These are phyloP conservation scores for Colletotrichum somersetense DNA, from an alignment of 2,329 filamentous ascomycete species.

Conservation along the genomic window DNA sequence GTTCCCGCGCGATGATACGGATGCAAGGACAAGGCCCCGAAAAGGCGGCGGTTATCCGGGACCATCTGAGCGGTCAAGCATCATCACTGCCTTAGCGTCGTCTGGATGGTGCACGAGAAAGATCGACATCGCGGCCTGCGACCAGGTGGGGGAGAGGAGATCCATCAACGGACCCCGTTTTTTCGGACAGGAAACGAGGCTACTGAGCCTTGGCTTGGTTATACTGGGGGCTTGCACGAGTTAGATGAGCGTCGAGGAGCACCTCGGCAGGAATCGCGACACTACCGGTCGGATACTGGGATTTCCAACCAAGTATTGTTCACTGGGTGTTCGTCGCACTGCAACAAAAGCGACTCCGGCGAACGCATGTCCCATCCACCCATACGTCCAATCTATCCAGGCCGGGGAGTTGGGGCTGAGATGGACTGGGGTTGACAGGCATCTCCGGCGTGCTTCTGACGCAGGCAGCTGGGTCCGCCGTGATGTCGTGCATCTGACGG, in stretches of 20 bases:
- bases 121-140: slow-evolving; percentile 16
- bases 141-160: background rate
- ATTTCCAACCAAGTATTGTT: background rate
- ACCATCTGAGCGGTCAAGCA: slow-evolving; percentile 9
- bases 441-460: background rate
- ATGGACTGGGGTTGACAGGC: background rate
- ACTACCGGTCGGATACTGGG: background rate
- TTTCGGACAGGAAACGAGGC: background rate
- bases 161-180: background rate
- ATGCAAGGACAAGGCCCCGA: slow-evolving; percentile 33
- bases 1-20: slow-evolving; percentile 16
- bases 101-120: background rate
- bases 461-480: slow-evolving; percentile 4
- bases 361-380: background rate
- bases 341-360: background rate
- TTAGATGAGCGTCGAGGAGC: slow-evolving; percentile 1
- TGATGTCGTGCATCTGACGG: slow-evolving; percentile 35
- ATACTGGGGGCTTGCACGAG: slow-evolving; percentile 1
- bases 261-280: slow-evolving; percentile 1
- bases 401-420: slow-evolving; percentile 9
- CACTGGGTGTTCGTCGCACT: slow-evolving; percentile 24
- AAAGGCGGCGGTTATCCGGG: background rate
- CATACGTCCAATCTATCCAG: background rate
- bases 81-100: slow-evolving; percentile 9
- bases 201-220: background rate